Base-by-base conservation (phyloP, 179 eudicot species). In the Camellia oleifera region DNA sequence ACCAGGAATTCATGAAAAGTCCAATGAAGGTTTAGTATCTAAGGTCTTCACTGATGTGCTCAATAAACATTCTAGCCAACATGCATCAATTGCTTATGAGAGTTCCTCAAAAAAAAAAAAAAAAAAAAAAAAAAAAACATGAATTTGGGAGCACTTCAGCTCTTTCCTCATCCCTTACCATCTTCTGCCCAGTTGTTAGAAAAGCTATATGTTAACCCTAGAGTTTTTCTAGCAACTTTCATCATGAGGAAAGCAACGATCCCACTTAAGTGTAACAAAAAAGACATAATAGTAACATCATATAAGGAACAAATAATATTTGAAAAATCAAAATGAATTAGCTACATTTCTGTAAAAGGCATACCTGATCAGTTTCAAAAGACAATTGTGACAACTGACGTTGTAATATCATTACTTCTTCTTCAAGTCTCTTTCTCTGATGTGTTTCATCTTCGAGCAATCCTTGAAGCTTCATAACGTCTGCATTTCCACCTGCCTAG, bases 291-390 rank as follows among this genome's bases (percentile, higher is more conserved):
- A 50, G 46, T 62, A 58, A 10, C 18, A 56, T 32, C 14, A 26
- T 10, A 26, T 62, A 60, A 53, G 54, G 20, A 69, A 60, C 3
- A 26, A 62, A 72, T 50, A n/a, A 26, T 12, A 42, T 78, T 45
- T 18, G 20, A 76, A 5, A 57, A 57, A 26, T 61, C 60, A 57
- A 14, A 81, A 26, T 64, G 42, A 74, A 68, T 15, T 56, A 17
- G 53, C 23, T 45, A 46, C 17, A 52, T 53, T 71, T 70, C 63
- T 81, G 63, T 40, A 40, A 69, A 69, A 14, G 32, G 45, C 70
- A 67, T 84, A 94, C 99, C 91, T 93, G 97, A 81, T 90, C 91
- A 74, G 91, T 90, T 87, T 89, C 97, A 84, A 87, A 84, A 77
- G 91, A 87, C 75, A 93, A 79, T 81, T 94, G 97, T 64, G 91